Evolutionary conservation across 257 asterid species (phyloP).

Genomic region (Nicotiana obtusifolia): DNA sequence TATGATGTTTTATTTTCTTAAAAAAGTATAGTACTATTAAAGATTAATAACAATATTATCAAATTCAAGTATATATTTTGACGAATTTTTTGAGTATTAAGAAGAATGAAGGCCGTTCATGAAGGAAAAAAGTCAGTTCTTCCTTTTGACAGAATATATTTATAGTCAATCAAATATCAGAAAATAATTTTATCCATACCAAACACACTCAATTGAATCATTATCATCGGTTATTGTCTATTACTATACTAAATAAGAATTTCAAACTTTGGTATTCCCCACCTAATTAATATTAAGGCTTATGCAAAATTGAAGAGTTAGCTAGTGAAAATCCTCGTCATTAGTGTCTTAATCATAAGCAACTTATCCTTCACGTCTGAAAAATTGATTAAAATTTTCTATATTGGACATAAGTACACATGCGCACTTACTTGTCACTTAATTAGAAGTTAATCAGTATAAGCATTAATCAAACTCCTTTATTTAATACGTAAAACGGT

Average conservation of each 20-base stretch:
- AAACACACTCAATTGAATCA: background rate
- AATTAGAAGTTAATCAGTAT: background rate
- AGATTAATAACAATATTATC: background rate
- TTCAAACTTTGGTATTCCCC: background rate
- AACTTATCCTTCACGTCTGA: slow-evolving; percentile 9
- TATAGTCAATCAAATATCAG: background rate
- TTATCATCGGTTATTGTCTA: background rate
- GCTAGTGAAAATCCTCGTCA: slow-evolving; percentile 4
- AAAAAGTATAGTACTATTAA: background rate
- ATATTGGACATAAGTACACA: slow-evolving; percentile 4
- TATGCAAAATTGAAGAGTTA: background rate
- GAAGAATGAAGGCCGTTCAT: background rate
- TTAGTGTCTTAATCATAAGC: slow-evolving; percentile 3
- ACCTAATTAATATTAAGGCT: background rate
- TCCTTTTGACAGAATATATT: background rate
- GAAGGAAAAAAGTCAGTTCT: background rate
- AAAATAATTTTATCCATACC: background rate
- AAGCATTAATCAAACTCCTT: background rate
- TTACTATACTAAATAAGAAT: background rate
- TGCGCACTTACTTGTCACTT: slow-evolving; percentile 13
- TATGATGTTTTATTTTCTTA: background rate
- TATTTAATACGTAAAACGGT: background rate
- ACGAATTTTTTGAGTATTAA: background rate
- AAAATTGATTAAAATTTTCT: background rate
- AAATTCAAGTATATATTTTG: background rate